Percentiles rank a stretch among this genome's conserved stretches.
phyloP scores from a whole-genome alignment of 306 rosid genomes.

The Trifolium subterraneum region DNA sequence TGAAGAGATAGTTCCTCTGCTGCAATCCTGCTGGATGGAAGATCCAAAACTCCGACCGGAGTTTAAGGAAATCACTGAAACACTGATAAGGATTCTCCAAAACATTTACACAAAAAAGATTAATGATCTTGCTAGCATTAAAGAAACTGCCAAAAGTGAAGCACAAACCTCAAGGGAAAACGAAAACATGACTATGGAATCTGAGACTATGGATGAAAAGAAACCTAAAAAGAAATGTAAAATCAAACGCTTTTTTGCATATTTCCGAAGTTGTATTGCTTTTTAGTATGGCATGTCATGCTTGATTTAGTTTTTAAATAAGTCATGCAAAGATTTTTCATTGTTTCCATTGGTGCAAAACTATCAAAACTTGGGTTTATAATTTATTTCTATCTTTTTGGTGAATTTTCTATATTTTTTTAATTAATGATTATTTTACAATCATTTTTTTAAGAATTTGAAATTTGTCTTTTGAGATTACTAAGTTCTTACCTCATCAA shows the following conservation, averaged over 20 bases:
- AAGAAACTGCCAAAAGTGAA: not conserved
- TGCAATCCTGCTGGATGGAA: slow-evolving; percentile 68
- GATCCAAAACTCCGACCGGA: slow-evolving; percentile 65
- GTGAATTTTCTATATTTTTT: no score
- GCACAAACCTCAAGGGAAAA: not conserved
- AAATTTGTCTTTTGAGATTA: no score
- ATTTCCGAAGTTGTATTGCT: not conserved
- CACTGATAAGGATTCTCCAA: slow-evolving; percentile 39
- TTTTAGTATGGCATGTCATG: not conserved
- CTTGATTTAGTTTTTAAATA: no score
- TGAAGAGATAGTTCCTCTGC: slow-evolving; percentile 41
- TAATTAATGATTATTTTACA: no score
- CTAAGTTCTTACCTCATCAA: no score
- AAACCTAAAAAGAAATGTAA: not conserved
- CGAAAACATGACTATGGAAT: no score
- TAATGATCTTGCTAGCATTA: not conserved
- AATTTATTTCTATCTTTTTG: no score
- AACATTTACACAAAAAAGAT: slow-evolving; percentile 5
- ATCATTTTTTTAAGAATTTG: no score
- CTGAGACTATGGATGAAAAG: not conserved
- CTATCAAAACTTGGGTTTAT: no score
- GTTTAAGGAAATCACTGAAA: slow-evolving; percentile 49
- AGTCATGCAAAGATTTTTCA: not conserved
- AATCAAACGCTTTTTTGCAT: not conserved
- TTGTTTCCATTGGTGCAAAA: no score